Conservation (phyloP, 2,329 filamentous ascomycete species). For the Cercospora sojina region DNA sequence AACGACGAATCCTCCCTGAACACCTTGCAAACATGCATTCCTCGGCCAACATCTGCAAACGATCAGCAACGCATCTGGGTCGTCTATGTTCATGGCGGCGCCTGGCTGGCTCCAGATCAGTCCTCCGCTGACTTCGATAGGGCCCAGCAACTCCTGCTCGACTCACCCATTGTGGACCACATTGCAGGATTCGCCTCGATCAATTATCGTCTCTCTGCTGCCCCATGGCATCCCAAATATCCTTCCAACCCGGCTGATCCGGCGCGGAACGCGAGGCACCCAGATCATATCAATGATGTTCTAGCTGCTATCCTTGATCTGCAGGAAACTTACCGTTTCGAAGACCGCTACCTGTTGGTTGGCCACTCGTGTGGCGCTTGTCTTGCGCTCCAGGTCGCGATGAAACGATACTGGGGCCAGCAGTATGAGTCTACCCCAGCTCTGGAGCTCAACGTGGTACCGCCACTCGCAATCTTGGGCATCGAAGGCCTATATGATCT, state of each 20-base stretch:
- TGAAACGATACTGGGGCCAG: slow-evolving; percentile 44
- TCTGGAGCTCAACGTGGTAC: slow-evolving; percentile 31
- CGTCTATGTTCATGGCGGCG: slow-evolving; percentile 52
- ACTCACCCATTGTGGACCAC: slow-evolving; percentile 30
- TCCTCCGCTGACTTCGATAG: slow-evolving; percentile 39
- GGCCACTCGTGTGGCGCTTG: slow-evolving; percentile 66
- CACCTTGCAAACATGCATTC: slow-evolving; percentile 46
- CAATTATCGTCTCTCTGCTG: slow-evolving; percentile 63
- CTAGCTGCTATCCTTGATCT: slow-evolving; percentile 53
- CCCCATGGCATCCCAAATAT: slow-evolving; percentile 45
- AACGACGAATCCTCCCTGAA: slow-evolving; percentile 39
- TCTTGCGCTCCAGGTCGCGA: slow-evolving; percentile 61
- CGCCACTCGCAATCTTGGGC: slow-evolving; percentile 57
- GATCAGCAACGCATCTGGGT: slow-evolving; percentile 31
- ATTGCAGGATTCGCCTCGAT: slow-evolving; percentile 64
- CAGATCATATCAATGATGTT: slow-evolving; percentile 62
- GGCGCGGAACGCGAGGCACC: slow-evolving; percentile 54
- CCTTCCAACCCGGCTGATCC: slow-evolving; percentile 50
- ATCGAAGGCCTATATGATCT: slow-evolving; percentile 69
- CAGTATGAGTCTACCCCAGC: slow-evolving; percentile 32
- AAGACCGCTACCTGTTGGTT: slow-evolving; percentile 53
- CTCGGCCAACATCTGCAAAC: slow-evolving; percentile 32
- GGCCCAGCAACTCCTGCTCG: slow-evolving; percentile 41
- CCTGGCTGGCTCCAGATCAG: slow-evolving; percentile 51
- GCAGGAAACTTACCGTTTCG: slow-evolving; percentile 47